Base-by-base conservation (phyloP, 352 stramenopile species). In the Globisporangium solare region DNA sequence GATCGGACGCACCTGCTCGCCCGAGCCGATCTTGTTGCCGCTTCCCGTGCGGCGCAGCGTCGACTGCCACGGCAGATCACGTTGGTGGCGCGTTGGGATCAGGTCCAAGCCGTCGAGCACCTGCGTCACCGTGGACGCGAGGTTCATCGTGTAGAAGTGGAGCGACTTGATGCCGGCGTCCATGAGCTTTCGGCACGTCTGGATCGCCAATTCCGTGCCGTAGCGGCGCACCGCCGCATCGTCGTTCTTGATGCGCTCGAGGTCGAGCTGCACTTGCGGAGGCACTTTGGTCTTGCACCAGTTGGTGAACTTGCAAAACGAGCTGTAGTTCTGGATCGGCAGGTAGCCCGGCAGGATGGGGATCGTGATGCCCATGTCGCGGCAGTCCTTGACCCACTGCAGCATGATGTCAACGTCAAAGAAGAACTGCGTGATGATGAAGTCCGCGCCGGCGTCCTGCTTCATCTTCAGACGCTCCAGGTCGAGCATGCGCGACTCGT, bases 341-440 rank as follows among this genome's bases (percentile, higher is more conserved):
- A 92, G 55, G 60, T 91, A 94, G 6, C 97, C 97, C 0, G 97
- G 97, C 31, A 99, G 70, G 53, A 99, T 94, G 15, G 97, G 97
- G 59, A 97, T 96, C 13, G 81, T 80, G 59, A 99, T 99, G 51
- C 95, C 97, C 40, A 76, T 71, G 35, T 77, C 72, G 54, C 91
- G 79, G 68, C 88, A 97, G 63, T 98, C 92, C n/a, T 94, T 73
- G 41, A 99, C 89, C 79, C 98, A 99, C 54, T 86, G 79, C 43
- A 96, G 79, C 81, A 98, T 98, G 46, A 98, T 96, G 63, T 97
- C 88, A 27, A 93, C 84, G 68, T 99, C 97, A 65, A 99, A 99
- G 74, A 99, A 99, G 89, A 99, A 99, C 87, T 99, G 97, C n/a
- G 96, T 99, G 70, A 99, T 98, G 69, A 99, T 97, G 27, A 99